phyloP scores from a whole-genome alignment of 495 filamentous ascomycete genomes.

The Neurospora intermedia region DNA sequence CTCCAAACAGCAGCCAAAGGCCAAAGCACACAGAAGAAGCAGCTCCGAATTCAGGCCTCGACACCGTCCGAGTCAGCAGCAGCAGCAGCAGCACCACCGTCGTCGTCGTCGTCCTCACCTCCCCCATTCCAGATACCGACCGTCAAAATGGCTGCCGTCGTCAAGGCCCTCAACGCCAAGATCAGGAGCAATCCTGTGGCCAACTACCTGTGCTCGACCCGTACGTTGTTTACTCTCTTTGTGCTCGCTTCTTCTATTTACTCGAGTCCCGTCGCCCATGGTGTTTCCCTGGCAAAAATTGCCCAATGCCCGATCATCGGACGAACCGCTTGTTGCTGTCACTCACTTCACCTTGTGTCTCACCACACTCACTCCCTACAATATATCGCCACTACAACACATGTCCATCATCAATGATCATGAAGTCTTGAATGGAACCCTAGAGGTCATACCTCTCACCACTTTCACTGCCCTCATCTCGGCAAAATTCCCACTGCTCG shows the following conservation, averaged over 20 bases:
- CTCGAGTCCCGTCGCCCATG: background rate
- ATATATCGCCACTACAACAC: background rate
- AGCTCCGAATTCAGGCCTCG: background rate
- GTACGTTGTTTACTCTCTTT: conserved; percentile 45
- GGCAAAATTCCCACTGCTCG: background rate
- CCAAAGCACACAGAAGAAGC: background rate
- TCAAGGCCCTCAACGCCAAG: conserved; percentile 85
- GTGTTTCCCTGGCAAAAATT: background rate
- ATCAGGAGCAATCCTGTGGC: conserved; percentile 77
- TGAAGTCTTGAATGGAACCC: background rate
- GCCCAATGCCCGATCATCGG: background rate
- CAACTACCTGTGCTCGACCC: conserved; percentile 90
- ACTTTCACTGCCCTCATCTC: background rate
- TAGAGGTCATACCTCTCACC: background rate
- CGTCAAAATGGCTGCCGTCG: conserved; percentile 62
- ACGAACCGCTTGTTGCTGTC: background rate
- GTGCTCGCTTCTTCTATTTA: background rate
- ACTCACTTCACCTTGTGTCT: background rate
- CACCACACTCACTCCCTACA: background rate
- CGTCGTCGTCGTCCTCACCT: background rate
- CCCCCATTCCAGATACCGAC: background rate
- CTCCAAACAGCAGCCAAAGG: background rate
- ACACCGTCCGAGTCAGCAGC: background rate
- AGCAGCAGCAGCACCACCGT: background rate
- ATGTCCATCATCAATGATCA: background rate